phyloP scores from a whole-genome alignment of 2,329 filamentous ascomycete genomes.

The Monosporascus sp. region DNA sequence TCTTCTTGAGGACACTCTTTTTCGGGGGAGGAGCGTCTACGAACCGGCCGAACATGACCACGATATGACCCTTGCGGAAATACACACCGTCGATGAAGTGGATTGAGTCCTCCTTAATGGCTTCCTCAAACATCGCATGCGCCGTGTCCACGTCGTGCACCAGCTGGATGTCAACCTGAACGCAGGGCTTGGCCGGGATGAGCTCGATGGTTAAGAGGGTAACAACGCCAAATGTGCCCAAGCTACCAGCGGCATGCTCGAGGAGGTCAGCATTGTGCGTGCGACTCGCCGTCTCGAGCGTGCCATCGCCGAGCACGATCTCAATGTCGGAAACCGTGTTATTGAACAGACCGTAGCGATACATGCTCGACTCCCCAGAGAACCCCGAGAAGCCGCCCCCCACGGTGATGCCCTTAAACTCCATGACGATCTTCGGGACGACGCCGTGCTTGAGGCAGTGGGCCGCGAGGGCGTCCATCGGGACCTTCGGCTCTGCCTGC shows the following conservation, averaged over 20 bases:
- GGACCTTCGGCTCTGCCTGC: constrained; percentile 52
- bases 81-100: constrained; percentile 56
- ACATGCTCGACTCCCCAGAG: constrained; percentile 51
- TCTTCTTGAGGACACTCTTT: constrained; percentile 31
- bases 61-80: constrained; percentile 39
- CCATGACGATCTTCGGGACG: constrained; percentile 52
- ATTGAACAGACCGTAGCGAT: constrained; percentile 52
- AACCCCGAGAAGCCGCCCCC: constrained; percentile 52
- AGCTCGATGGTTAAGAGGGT: constrained; percentile 49
- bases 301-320: constrained; percentile 49
- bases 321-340: constrained; percentile 45
- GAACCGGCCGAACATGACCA: constrained; percentile 46
- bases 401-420: constrained; percentile 56
- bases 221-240: constrained; percentile 51
- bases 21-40: constrained; percentile 37
- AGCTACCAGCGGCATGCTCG: constrained; percentile 44
- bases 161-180: constrained; percentile 43
- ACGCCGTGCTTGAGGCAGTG: constrained; percentile 44
- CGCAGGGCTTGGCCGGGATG: constrained; percentile 39
- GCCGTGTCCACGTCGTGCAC: constrained; percentile 24
- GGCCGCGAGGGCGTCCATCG: constrained; percentile 50
- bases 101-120: constrained; percentile 18
- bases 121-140: constrained; percentile 31
- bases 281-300: constrained; percentile 40
- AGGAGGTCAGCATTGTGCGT: constrained; percentile 44